Evolutionary conservation across 139 green algal species (phyloP), one percentile per base, ranked within the genome.

Genomic region (Coccomyxa sp.): DNA sequence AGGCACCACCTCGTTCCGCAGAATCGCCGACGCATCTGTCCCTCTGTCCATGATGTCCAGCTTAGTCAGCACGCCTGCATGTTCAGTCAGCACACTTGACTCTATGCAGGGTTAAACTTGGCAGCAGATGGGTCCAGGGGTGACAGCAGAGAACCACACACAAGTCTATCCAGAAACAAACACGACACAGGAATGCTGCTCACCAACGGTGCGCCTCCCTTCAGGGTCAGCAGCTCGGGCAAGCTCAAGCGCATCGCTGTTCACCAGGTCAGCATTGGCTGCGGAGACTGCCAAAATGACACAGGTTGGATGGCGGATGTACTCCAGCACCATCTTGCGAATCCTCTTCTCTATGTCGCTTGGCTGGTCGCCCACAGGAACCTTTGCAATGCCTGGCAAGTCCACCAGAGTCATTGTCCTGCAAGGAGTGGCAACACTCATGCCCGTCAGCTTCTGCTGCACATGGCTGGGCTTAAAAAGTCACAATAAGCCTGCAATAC

Each of bases 31-130:
- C 7, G 96, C 96, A 84, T 97, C 90, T 0, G 97, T 99, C 68
- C 97, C 97, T 16, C 93, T 91, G 87, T 99, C 97, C 97, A 99
- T 99, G 88, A 99, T 98, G 90, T 99, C 97, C 63, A 99, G 90
- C 90, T 98, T 98, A 25, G 95, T 98, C 38, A 98, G 91, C 87
- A 98, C 93, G 79, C 92, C 93, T 93, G 79, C 74, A 79, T 3
- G 14, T 57, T 18, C 32, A 71, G 18, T 71, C 63, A 21, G 18
- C 63, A 28, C 63, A 71, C 63, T 71, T 71, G 63, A 21, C 63
- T 71, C 18, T 9, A 21, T 15, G 18, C 63, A 71, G 63, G 18
- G 63, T 25, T 71, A 1, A 21, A 71, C 7, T 71, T 71, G 63
- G 18, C 63, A 71, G 63, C 63, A 28, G 63, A 21, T 71, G 18